Percentiles rank a stretch among this genome's conserved stretches.
Evolutionary conservation across 345 rosid species (phyloP).

Genomic region (Citrus medica): DNA sequence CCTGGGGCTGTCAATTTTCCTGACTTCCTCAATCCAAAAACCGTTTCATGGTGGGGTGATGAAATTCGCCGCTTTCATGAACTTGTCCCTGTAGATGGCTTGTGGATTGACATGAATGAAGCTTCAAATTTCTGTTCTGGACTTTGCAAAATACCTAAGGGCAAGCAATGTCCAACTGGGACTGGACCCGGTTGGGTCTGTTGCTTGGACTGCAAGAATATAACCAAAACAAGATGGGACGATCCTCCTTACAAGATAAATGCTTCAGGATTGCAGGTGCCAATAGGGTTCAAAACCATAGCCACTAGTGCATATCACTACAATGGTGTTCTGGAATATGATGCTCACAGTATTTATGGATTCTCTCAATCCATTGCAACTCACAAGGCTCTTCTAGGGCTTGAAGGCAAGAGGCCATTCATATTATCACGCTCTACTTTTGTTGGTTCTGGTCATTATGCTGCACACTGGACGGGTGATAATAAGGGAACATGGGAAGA

Average conservation of each 20-base stretch:
- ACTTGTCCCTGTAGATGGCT: constrained; percentile 83
- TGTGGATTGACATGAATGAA: constrained; percentile 98
- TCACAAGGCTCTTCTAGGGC: constrained; percentile 69
- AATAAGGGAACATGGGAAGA: constrained; percentile 92
- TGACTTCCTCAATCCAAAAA: constrained; percentile 92
- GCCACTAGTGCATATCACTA: constrained; percentile 94
- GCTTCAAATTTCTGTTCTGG: constrained; percentile 91
- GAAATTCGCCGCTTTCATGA: constrained; percentile 87
- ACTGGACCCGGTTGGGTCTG: constrained; percentile 94
- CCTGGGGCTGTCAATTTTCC: constrained; percentile 96
- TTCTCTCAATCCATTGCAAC: constrained; percentile 89
- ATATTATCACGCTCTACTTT: constrained; percentile 79
- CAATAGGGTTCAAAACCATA: constrained; percentile 86
- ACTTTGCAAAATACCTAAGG: constrained; percentile 63
- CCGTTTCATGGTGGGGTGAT: constrained; percentile 91
- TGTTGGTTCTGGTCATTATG: constrained; percentile 88
- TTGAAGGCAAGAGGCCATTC: constrained; percentile 89
- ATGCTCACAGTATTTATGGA: constrained; percentile 91
- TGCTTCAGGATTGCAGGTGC: constrained; percentile 69
- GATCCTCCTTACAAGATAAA: constrained; percentile 97
- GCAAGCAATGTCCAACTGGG: constrained; percentile 67
- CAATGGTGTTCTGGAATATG: constrained; percentile 85
- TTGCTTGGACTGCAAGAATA: constrained; percentile 97
- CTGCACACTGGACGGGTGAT: constrained; percentile 98
- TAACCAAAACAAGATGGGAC: constrained; percentile 84